Evolutionary conservation across 2,329 filamentous ascomycete genomes (phyloP).

Genomic region (Hypomyces perniciosus): DNA sequence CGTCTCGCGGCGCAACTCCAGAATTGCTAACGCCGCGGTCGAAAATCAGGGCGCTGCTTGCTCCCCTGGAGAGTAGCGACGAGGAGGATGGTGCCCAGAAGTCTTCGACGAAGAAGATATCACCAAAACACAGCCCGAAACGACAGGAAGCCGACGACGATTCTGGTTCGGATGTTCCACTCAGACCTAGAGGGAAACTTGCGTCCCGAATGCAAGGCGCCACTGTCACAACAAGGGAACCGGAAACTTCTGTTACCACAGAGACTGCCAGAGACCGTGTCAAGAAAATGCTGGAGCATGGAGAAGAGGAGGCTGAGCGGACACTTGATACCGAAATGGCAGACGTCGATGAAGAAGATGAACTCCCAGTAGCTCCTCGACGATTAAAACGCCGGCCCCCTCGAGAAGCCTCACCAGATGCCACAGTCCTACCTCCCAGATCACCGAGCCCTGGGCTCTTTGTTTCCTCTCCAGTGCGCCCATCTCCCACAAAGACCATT

Average conservation of each 20-base stretch:
- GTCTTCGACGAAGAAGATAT: constrained; percentile 9
- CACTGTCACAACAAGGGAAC: constrained; percentile 15
- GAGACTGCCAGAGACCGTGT: constrained; percentile 37
- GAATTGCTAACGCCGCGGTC: constrained; percentile 45
- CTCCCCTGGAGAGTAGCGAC: constrained; percentile 43
- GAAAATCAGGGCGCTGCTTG: constrained; percentile 50
- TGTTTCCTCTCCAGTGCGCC: constrained; percentile 44
- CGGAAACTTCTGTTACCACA: constrained; percentile 16
- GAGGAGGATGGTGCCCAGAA: constrained; percentile 33
- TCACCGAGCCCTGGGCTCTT: constrained; percentile 45
- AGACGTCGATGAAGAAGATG: constrained; percentile 36
- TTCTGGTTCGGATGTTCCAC: constrained; percentile 31
- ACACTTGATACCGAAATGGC: constrained; percentile 21
- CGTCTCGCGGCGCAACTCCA: constrained; percentile 35
- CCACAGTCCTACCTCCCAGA: constrained; percentile 18
- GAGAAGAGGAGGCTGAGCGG: constrained; percentile 21
- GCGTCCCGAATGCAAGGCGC: constrained; percentile 56
- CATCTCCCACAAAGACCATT: constrained; percentile 24
- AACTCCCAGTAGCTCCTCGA: constrained; percentile 35
- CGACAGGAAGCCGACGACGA: constrained; percentile 31
- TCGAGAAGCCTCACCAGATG: constrained; percentile 27
- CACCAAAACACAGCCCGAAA: constrained; percentile 4
- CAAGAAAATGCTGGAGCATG: constrained; percentile 35
- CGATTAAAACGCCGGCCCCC: constrained; percentile 33
- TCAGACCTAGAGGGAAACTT: constrained; percentile 56